Conservation (phyloP, 2,329 filamentous ascomycete genomes). For the Aotearoamyces nothofagi region DNA sequence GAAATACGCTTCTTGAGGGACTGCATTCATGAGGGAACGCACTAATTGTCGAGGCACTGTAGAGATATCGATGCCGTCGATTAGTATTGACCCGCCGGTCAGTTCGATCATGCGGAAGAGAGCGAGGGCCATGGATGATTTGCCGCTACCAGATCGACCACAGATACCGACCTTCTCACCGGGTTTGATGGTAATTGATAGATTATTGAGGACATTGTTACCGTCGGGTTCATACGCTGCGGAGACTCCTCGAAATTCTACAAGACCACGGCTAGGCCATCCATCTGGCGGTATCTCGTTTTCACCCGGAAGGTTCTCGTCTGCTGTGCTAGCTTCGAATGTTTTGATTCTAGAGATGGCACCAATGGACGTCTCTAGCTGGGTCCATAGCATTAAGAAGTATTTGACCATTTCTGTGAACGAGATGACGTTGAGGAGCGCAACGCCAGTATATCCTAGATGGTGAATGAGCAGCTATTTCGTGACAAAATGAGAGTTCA, state of each 20-base stretch:
- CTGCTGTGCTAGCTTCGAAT: slow-evolving; percentile 27
- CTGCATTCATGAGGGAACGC: slow-evolving; percentile 21
- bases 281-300: slow-evolving; percentile 8
- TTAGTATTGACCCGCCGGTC: slow-evolving; percentile 23
- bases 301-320: slow-evolving; percentile 19
- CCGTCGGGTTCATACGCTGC: slow-evolving; percentile 10
- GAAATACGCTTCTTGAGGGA: slow-evolving; percentile 31
- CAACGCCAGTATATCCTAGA: slow-evolving; percentile 4
- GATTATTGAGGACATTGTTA: slow-evolving; percentile 1
- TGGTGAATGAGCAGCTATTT: no score
- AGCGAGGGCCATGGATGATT: slow-evolving; percentile 25
- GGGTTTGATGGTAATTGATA: slow-evolving; percentile 12
- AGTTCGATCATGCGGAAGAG: slow-evolving; percentile 32
- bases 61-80: slow-evolving; percentile 30
- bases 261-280: slow-evolving; percentile 17
- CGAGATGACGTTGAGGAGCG: slow-evolving; percentile 27
- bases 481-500: no score
- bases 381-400: slow-evolving; percentile 31
- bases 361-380: slow-evolving; percentile 39
- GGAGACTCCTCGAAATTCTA: slow-evolving; percentile 15
- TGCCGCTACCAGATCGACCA: slow-evolving; percentile 32
- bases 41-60: slow-evolving; percentile 25
- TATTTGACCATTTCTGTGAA: slow-evolving; percentile 24
- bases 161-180: slow-evolving; percentile 33
- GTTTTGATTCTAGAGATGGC: slow-evolving; percentile 36